phyloP scores from a whole-genome alignment of 345 rosid genomes.

The Citrus glauca region DNA sequence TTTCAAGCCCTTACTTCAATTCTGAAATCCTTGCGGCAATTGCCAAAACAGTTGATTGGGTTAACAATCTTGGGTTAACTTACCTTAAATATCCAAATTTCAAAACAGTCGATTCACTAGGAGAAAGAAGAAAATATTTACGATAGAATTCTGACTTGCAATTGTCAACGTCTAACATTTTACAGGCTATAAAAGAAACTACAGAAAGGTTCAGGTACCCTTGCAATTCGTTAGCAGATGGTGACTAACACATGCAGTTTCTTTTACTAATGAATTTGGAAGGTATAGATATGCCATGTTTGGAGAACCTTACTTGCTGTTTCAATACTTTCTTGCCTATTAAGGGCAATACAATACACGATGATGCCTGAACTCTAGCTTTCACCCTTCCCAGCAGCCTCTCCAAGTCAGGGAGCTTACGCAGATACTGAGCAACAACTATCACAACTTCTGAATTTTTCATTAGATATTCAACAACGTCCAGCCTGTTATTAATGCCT shows the following conservation, averaged over 20 bases:
- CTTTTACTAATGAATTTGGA: not conserved
- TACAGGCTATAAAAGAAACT: not conserved
- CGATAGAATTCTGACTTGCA: not conserved
- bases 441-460: constrained; percentile 48
- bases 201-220: not conserved
- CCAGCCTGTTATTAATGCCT: constrained; percentile 69
- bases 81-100: not conserved
- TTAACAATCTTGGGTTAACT: not conserved
- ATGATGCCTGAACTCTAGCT: constrained; percentile 65
- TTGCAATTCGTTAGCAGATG: not conserved
- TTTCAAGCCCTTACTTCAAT: not conserved
- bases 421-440: constrained; percentile 56
- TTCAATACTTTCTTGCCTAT: constrained; percentile 70
- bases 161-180: not conserved
- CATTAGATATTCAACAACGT: constrained; percentile 58
- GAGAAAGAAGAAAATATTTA: not conserved
- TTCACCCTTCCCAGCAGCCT: constrained; percentile 78
- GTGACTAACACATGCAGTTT: not conserved
- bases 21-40: not conserved
- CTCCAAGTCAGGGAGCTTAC: constrained; percentile 81
- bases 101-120: not conserved
- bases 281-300: not conserved
- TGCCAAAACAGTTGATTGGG: not conserved
- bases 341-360: constrained; percentile 56
- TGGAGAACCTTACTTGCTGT: constrained; percentile 50